A percentile compares a stretch with the other conserved stretches of the same genome.
These are phyloP conservation scores for Ganoderma lucidum DNA, from an alignment of 1,284 basidiomycete species.

Conservation along the genomic window DNA sequence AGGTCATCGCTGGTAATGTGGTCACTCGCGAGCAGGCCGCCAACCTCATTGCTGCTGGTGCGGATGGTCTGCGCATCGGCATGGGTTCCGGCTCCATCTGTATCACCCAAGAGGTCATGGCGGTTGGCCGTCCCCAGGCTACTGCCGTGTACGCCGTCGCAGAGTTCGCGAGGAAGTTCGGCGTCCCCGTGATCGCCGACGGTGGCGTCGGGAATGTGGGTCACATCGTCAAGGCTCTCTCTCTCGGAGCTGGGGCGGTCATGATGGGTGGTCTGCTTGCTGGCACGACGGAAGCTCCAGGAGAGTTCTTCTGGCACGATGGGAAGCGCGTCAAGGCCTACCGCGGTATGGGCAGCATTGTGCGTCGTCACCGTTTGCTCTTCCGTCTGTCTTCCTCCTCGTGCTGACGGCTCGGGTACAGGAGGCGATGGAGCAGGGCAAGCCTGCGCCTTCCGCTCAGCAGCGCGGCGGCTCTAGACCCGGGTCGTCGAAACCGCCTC, in stretches of 20 bases:
- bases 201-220: conserved; percentile 97
- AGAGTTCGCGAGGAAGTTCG: conserved; percentile 94
- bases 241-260: conserved; percentile 93
- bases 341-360: conserved; percentile 95
- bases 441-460: conserved; percentile 46
- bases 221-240: conserved; percentile 96
- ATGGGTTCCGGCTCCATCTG: conserved; percentile 99
- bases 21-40: conserved; percentile 99
- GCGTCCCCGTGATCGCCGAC: conserved; percentile 98
- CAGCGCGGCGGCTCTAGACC: conserved; percentile 43
- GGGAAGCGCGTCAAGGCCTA: conserved; percentile 99
- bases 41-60: conserved; percentile 92
- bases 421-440: conserved; percentile 95
- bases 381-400: conserved; percentile 1
- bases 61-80: conserved; percentile 93
- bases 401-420: conserved; percentile 25
- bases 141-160: conserved; percentile 96
- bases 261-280: conserved; percentile 99
- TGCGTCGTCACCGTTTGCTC: conserved; percentile 37
- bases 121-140: conserved; percentile 98
- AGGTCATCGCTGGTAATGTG: conserved; percentile 97
- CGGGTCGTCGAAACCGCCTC: conserved; percentile 55
- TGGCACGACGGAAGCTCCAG: conserved; percentile 96
- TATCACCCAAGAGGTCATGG: conserved; percentile 99
- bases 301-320: conserved; percentile 99